Base-by-base conservation (phyloP, 176 grass and related monocot species). In the Thinopyrum elongatum region DNA sequence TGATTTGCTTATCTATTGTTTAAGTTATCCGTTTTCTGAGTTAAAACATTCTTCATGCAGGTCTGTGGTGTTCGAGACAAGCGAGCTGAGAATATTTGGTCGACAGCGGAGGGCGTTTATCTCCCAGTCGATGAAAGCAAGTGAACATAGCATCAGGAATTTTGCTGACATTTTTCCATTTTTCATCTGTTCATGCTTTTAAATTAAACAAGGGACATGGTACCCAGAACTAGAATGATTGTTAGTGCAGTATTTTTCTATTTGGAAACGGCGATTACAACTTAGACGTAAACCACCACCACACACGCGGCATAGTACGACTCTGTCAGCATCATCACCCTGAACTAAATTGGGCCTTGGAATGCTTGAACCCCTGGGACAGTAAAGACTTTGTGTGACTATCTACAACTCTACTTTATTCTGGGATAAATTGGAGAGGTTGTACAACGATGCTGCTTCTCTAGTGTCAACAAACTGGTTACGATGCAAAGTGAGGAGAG, bases 31-130 rank as follows among this genome's bases (percentile, higher is more conserved):
- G 10, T 21, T 55, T 89, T 16, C 78, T 68, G n/a, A 76, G 33
- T 51, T 74, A 9, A 65, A 74, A 9, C 39, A 74, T 77, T 81
- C 66, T 61, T 82, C 39, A 14, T 80, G 62, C 86, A 95, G 93
- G 93, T 95, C 3, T 95, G 93, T 44, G 93, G 93, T 39, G 88
- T 92, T 71, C 64, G 65, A 55, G 88, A 95, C 55, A 95, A 92
- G 76, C 80, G 83, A 19, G 79, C 85, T 41, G 90, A 95, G 19
- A 95, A 92, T 74, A 80, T 95, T 87, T 95, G 90, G 90, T 70
- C 90, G 28, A 83, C 93, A 25, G 86, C 93, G 29, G 93, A 92
- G 49, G 90, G 93, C 25, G 88, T 95, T 25, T 95, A 92, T 47
- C 88, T 95, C 31, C 93, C 90, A 29, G 70, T 87, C 41, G 86